These are phyloP conservation scores for Hypsizygus marmoreus DNA, from an alignment of 768 basidiomycete genomes.

Conservation along the genomic window DNA sequence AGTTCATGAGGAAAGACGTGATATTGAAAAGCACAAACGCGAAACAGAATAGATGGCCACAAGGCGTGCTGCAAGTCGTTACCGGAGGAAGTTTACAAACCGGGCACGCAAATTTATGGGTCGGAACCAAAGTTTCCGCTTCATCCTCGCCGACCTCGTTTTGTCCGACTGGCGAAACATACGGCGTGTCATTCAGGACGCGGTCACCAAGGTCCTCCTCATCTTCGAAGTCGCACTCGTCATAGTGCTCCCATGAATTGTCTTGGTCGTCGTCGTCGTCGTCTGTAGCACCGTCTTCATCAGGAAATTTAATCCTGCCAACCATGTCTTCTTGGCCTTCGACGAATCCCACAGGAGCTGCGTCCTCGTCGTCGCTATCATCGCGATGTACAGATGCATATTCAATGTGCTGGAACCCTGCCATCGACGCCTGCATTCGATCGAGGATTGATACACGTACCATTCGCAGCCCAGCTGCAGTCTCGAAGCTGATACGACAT, in stretches of 20 bases:
- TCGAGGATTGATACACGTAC: slow-evolving; percentile 6
- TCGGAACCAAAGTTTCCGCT: too few species aligned
- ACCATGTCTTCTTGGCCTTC: slow-evolving; percentile 20
- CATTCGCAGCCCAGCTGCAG: slow-evolving; percentile 17
- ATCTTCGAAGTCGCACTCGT: slow-evolving; percentile 21
- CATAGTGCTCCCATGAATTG: slow-evolving; percentile 21
- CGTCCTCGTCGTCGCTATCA: slow-evolving; percentile 21
- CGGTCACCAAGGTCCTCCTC: slow-evolving; percentile 18
- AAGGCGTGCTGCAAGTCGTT: neutral
- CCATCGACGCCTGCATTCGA: neutral
- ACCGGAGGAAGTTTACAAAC: neutral
- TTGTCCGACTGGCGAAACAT: too few species aligned
- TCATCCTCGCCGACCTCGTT: too few species aligned
- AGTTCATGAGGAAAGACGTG: neutral
- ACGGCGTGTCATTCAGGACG: too few species aligned
- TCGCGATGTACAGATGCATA: slow-evolving; percentile 18
- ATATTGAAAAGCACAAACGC: neutral
- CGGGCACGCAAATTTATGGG: too few species aligned
- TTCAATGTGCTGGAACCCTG: slow-evolving; percentile 18
- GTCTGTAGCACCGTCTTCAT: slow-evolving; percentile 19
- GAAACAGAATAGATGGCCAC: neutral
- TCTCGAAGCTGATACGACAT: slow-evolving; percentile 20
- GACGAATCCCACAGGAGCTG: slow-evolving; percentile 3
- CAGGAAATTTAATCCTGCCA: slow-evolving; percentile 25
- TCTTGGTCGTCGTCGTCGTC: slow-evolving; percentile 29